Evolutionary conservation across 2,329 filamentous ascomycete species (phyloP).

Genomic region (Orbilia blumenaviensis): DNA sequence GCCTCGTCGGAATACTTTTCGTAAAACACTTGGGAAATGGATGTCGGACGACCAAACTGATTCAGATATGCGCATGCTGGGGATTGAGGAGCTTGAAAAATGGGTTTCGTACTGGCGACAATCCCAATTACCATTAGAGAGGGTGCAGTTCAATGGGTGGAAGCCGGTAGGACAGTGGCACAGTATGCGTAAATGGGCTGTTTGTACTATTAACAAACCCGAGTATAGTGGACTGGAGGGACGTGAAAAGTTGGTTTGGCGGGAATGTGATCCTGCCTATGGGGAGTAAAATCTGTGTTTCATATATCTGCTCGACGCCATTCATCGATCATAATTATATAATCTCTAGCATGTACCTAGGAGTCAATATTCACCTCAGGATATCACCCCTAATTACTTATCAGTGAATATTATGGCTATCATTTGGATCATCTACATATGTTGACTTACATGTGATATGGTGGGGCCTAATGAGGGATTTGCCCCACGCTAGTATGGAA

Average conservation of each 20-base stretch:
- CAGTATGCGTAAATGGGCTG: conserved; percentile 6
- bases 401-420: too few relatives aligned
- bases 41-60: background rate
- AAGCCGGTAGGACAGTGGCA: conserved; percentile 14
- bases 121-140: background rate
- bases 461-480: too few relatives aligned
- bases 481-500: too few relatives aligned
- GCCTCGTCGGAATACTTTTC: background rate
- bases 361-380: too few relatives aligned
- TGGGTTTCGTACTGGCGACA: conserved; percentile 2
- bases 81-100: background rate
- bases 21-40: background rate
- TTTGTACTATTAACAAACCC: background rate
- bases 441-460: too few relatives aligned
- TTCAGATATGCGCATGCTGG: conserved; percentile 2
- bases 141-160: conserved; percentile 5
- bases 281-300: too few relatives aligned
- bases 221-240: background rate
- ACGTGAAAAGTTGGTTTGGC: background rate
- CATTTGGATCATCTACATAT: too few relatives aligned
- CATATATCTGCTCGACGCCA: too few relatives aligned
- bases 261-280: background rate
- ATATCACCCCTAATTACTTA: too few relatives aligned
- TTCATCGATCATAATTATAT: too few relatives aligned
- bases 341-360: too few relatives aligned